Conservation (phyloP, 306 rosid genomes). For the Vigna hirtella region DNA sequence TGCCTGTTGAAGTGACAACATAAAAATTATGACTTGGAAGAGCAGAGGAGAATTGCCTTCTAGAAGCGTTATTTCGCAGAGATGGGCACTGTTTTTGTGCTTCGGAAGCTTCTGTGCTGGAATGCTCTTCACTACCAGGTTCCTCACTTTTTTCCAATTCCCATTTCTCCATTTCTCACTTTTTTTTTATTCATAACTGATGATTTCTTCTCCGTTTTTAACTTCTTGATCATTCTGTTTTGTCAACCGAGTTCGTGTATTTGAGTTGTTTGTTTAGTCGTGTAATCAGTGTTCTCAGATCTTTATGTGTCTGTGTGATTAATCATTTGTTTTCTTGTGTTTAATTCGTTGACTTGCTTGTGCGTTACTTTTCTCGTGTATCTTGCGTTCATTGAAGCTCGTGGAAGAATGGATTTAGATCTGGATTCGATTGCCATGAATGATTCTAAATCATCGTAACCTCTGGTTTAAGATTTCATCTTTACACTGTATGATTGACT, state of each 20-base stretch:
- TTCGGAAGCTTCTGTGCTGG: constrained; percentile 90
- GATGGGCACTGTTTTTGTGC: constrained; percentile 87
- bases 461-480: constrained; percentile 36
- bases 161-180: not conserved
- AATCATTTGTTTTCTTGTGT: constrained; percentile 18
- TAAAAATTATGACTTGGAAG: constrained; percentile 75
- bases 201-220: not conserved
- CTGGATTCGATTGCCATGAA: constrained; percentile 42
- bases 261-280: not conserved
- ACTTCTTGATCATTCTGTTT: constrained; percentile 1
- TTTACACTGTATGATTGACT: constrained; percentile 16
- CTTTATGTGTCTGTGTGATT: constrained; percentile 12
- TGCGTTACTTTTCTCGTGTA: not conserved
- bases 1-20: constrained; percentile 21
- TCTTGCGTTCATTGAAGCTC: not conserved
- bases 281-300: constrained; percentile 27
- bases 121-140: constrained; percentile 93
- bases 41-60: constrained; percentile 77
- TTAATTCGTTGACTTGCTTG: constrained; percentile 29
- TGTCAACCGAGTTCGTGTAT: constrained; percentile 2
- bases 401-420: constrained; percentile 47
- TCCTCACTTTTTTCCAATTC: not conserved
- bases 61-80: constrained; percentile 67
- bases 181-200: not conserved
- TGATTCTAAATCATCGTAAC: constrained; percentile 5